These are phyloP conservation scores for Amphicarpaea edgeworthii DNA, from an alignment of 306 rosid species.

Conservation along the genomic window DNA sequence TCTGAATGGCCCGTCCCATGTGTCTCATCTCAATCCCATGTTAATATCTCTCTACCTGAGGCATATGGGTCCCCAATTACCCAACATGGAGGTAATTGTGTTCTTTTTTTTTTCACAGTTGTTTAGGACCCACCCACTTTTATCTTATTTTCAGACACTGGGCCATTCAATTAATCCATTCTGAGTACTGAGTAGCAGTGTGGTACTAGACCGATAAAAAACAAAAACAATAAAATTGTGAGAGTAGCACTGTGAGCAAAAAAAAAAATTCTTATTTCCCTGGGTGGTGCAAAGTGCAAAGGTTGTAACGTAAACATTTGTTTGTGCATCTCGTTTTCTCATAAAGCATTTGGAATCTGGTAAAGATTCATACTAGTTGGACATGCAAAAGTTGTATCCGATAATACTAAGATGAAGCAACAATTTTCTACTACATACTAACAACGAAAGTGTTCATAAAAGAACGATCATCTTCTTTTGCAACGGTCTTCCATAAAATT, in stretches of 20 bases:
- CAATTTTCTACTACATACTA: not conserved
- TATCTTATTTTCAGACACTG: not conserved
- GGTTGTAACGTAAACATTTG: slow-evolving; percentile 40
- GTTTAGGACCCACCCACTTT: slow-evolving; percentile 3
- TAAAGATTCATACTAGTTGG: slow-evolving; percentile 34
- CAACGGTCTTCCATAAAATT: slow-evolving; percentile 59
- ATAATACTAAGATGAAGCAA: not conserved
- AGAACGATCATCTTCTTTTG: slow-evolving; percentile 15
- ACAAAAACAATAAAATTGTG: not conserved
- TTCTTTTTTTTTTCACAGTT: not conserved
- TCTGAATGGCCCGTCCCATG: not conserved
- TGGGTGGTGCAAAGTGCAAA: slow-evolving; percentile 9
- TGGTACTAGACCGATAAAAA: not conserved
- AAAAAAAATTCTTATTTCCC: not conserved
- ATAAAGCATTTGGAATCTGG: slow-evolving; percentile 36
- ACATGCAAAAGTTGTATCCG: slow-evolving; percentile 49
- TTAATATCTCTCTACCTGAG: not conserved
- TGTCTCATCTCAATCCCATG: slow-evolving; percentile 12
- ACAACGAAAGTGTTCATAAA: slow-evolving; percentile 7
- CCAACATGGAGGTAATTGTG: not conserved
- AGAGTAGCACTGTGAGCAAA: not conserved
- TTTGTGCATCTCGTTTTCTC: not conserved
- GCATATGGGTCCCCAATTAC: not conserved
- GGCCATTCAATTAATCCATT: not conserved
- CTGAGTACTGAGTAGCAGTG: not conserved